Conservation (phyloP, 305 asterid species). For the Plantago coronopus region DNA sequence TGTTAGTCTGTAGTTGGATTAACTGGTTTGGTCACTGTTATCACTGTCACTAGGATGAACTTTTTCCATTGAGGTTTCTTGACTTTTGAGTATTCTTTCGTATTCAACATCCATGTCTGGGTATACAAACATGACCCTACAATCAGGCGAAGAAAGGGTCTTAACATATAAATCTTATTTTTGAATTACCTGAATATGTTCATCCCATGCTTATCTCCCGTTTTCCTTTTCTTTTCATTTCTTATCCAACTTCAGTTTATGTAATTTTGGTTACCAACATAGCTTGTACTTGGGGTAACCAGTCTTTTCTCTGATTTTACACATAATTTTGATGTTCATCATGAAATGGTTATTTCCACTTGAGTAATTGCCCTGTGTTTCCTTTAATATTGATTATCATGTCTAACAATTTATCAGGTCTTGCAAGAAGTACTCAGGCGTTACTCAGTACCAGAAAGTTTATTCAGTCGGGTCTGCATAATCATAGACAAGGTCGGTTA, state of each 20-base stretch:
- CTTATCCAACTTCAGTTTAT: background rate
- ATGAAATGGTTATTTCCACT: background rate
- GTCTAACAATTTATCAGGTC: constrained; percentile 45
- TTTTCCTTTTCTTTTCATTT: background rate
- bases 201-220: background rate
- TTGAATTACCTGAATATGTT: no score
- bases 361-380: background rate
- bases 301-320: no score
- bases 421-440: constrained; percentile 82
- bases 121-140: no score
- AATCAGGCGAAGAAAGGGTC: no score
- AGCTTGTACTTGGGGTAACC: no score
- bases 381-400: constrained; percentile 18
- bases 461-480: constrained; percentile 83
- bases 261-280: no score
- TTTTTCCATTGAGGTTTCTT: constrained; percentile 1
- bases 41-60: background rate
- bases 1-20: background rate
- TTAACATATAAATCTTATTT: no score
- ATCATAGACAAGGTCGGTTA: constrained; percentile 82
- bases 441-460: constrained; percentile 66
- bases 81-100: background rate
- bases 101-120: no score
- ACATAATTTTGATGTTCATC: no score
- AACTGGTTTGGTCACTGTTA: constrained; percentile 4